These are phyloP conservation scores for Smittium culicis DNA, from an alignment of 371 early-diverging fungal species.

Conservation along the genomic window DNA sequence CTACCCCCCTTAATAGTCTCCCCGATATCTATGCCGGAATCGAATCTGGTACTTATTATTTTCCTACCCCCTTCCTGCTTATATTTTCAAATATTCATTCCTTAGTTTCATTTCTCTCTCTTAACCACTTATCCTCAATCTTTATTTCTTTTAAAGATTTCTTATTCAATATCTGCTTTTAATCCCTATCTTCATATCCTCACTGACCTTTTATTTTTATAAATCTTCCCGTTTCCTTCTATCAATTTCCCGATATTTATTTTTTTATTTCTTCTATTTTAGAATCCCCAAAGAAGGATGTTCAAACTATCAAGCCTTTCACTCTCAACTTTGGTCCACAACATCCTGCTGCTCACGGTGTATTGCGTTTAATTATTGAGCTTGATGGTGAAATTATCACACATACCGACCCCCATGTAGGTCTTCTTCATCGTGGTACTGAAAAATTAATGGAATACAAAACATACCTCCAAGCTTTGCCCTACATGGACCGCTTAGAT, in stretches of 20 bases:
- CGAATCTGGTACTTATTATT: background rate
- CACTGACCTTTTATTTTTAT: too few relatives aligned
- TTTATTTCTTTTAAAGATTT: too few relatives aligned
- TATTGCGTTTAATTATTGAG: constrained; percentile 90
- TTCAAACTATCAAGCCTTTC: constrained; percentile 28
- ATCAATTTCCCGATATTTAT: background rate
- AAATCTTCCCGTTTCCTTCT: too few relatives aligned
- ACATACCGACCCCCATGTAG: constrained; percentile 93
- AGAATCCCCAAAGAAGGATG: background rate
- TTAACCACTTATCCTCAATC: too few relatives aligned
- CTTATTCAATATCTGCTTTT: too few relatives aligned
- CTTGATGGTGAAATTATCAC: constrained; percentile 83
- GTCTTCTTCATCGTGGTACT: constrained; percentile 92
- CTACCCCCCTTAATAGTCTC: background rate
- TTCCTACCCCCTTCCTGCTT: too few relatives aligned
- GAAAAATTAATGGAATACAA: constrained; percentile 98
- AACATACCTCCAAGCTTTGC: constrained; percentile 92
- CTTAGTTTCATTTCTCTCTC: too few relatives aligned
- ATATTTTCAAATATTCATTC: too few relatives aligned
- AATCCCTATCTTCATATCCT: too few relatives aligned
- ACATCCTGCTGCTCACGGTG: constrained; percentile 98
- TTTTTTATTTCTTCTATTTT: background rate
- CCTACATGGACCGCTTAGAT: constrained; percentile 96
- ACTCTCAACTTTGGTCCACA: constrained; percentile 97
- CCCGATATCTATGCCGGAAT: background rate